Conservation (phyloP, 805 yeast species). For the Kockiozyma suomiensis region DNA sequence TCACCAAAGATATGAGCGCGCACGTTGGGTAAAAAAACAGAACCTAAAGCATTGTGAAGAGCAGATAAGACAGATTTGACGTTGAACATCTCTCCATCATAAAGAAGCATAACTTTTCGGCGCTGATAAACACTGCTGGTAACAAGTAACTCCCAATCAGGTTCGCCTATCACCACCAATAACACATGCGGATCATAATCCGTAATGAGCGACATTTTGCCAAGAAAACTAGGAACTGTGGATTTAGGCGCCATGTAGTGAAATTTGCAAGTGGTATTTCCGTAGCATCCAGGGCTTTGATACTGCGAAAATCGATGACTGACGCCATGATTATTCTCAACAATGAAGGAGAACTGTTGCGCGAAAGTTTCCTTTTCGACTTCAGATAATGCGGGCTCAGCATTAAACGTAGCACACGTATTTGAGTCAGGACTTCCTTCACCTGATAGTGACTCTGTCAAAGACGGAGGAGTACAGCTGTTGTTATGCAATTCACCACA, state of each 20-base stretch:
- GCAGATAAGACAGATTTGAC: background rate
- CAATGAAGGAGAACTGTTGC: no score
- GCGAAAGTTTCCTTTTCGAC: no score
- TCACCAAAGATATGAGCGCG: background rate
- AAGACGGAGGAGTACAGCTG: no score
- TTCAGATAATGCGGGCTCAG: no score
- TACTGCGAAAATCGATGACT: background rate
- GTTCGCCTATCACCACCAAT: background rate
- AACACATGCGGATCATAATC: background rate
- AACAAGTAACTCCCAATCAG: background rate
- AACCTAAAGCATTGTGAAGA: background rate
- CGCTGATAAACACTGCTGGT: background rate
- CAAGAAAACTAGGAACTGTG: background rate
- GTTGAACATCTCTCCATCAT: background rate
- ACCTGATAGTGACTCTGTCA: no score
- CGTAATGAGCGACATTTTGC: background rate
- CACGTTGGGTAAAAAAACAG: background rate
- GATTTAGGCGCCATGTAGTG: background rate
- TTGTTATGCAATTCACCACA: no score
- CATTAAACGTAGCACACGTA: no score
- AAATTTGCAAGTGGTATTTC: background rate
- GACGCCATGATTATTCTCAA: background rate
- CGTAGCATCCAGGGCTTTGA: background rate
- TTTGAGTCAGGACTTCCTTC: no score
- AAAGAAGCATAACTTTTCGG: background rate